Percentiles rank a stretch among this genome's conserved stretches.
phyloP scores from a whole-genome alignment of 2,329 filamentous ascomycete species.

The Cryphonectria radicalis region DNA sequence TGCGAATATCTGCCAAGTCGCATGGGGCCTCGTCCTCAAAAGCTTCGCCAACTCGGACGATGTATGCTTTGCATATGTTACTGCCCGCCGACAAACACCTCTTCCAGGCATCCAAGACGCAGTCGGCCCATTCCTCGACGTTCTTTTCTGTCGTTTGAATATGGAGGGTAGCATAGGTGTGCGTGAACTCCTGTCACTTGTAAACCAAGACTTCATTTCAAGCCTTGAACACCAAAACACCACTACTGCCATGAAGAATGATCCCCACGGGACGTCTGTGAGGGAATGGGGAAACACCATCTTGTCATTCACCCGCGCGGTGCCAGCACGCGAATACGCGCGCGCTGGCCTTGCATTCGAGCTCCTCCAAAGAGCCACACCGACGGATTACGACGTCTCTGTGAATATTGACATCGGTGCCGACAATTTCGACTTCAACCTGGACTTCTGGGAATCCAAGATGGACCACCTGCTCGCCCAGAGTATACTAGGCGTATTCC shows the following conservation, averaged over 20 bases:
- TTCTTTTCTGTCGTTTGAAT: not conserved
- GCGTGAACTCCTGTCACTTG: not conserved
- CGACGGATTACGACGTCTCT: not conserved
- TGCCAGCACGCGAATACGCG: not conserved
- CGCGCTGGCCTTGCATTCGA: not conserved
- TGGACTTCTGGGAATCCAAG: not conserved
- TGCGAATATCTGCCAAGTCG: constrained; percentile 35
- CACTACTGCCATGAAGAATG: not conserved
- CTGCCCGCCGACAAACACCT: not conserved
- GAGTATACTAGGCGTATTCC: not conserved
- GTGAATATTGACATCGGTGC: not conserved
- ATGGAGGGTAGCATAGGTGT: not conserved
- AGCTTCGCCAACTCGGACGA: constrained; percentile 33
- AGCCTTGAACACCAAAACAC: not conserved
- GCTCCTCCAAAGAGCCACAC: not conserved
- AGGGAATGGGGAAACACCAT: not conserved
- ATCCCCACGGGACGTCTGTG: not conserved
- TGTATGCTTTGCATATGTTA: constrained; percentile 34
- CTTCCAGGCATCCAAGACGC: not conserved
- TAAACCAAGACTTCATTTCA: not conserved
- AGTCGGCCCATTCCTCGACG: not conserved
- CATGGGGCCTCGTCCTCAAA: constrained; percentile 34
- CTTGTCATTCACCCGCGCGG: not conserved
- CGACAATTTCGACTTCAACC: not conserved
- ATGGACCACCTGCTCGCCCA: not conserved